Conservation (phyloP, 768 basidiomycete genomes). For the Xerocomellus intermedius region DNA sequence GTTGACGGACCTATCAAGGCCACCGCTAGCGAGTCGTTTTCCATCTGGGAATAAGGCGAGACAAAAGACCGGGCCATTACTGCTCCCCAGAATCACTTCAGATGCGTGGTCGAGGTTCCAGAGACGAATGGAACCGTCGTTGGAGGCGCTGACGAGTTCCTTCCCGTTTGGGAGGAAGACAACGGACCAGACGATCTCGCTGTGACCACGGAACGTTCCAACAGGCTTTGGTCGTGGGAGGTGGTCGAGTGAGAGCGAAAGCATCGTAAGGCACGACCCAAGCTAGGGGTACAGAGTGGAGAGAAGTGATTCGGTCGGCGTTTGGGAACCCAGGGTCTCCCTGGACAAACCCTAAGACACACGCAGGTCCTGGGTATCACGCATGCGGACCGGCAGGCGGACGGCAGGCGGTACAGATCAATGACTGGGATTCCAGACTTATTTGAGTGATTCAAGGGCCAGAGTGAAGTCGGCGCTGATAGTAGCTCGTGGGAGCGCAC, state of each 20-base stretch:
- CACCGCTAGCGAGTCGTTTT: slow-evolving; percentile 28
- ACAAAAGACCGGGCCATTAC: slow-evolving; percentile 25
- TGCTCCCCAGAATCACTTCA: slow-evolving; percentile 24
- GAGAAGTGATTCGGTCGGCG: slow-evolving; percentile 22
- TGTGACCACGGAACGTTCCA: slow-evolving; percentile 24
- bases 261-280: slow-evolving; percentile 24
- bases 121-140: slow-evolving; percentile 30
- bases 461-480: slow-evolving; percentile 22
- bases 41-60: slow-evolving; percentile 29
- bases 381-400: slow-evolving; percentile 33
- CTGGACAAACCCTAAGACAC: slow-evolving; percentile 32
- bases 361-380: slow-evolving; percentile 29
- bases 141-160: slow-evolving; percentile 27
- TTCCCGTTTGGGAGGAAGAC: slow-evolving; percentile 28
- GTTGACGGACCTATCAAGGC: slow-evolving; percentile 31
- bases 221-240: slow-evolving; percentile 24
- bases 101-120: slow-evolving; percentile 27
- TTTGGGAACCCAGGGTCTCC: slow-evolving; percentile 25
- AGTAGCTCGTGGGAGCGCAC: slow-evolving; percentile 28
- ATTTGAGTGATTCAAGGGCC: slow-evolving; percentile 27
- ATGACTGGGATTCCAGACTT: slow-evolving; percentile 33
- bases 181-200: slow-evolving; percentile 30
- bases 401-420: slow-evolving; percentile 34
- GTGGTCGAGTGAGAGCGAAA: slow-evolving; percentile 32
- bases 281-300: slow-evolving; percentile 25